Base-by-base conservation (phyloP, 345 rosid species). In the Ceriops decandra region DNA sequence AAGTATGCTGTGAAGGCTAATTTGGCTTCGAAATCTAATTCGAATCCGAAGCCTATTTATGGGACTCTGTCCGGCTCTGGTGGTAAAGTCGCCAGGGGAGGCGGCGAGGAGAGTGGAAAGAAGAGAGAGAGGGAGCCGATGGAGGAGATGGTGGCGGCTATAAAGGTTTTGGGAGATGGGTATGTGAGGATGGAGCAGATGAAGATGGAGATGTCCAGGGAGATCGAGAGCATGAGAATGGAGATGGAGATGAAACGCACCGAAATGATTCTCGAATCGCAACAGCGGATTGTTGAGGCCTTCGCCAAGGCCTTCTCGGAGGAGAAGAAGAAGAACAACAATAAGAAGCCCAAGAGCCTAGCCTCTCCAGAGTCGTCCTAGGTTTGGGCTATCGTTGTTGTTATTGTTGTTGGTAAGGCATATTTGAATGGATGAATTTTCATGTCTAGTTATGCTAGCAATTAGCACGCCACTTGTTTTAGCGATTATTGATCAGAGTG, bases 161-260 rank as follows among this genome's bases (percentile, higher is more conserved):
- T 93, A 6, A 89, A 85, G 85, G 70, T 88, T 20, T 77, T 93
- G 64, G 95, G 98, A 52, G 96, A 89, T 66, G 86, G 91, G 53
- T 83, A 89, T 75, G 86, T 91, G 74, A 88, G 83, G 70, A 86
- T 87, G 84, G 97, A 93, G 83, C 87, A 87, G 69, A 85, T 83
- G 90, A 91, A 88, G 79, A 93, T 93, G 93, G 96, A 93, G 72
- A 87, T 89, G 96, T 84, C 83, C 0, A 86, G 85, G 67, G 99
- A 91, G 85, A 82, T 95, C 0, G 99, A 95, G 73, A 78, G 77
- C 0, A 89, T 84, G 95, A 85, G 96, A 46, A 91, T 91, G 91
- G 96, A 90, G 8, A 91, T 87, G 86, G 97, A 91, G 82, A 83
- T 88, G 93, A 91, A 91, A 85, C 80, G 90, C 27, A 91, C 96